These are phyloP conservation scores for Tremella yokohamensis DNA, from an alignment of 768 basidiomycete species.

Conservation along the genomic window DNA sequence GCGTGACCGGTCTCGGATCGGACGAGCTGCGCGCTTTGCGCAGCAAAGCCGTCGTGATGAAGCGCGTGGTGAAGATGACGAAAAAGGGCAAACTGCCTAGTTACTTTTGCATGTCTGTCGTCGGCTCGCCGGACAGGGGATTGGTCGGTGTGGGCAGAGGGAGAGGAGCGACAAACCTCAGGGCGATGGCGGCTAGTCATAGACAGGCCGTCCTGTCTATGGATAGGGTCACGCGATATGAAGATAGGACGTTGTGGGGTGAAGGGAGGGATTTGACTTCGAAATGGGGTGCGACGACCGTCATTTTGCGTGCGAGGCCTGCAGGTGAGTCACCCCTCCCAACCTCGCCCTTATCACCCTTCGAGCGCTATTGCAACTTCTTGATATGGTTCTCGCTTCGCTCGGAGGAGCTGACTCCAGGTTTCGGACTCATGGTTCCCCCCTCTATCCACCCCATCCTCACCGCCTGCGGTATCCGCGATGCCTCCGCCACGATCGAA, in stretches of 20 bases:
- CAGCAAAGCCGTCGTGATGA: conserved; percentile 50
- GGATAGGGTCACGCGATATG: conserved; percentile 92
- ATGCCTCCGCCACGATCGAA: conserved; percentile 91
- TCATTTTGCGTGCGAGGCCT: conserved; percentile 64
- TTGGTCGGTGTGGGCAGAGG: conserved; percentile 50
- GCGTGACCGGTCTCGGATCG: conserved; percentile 43
- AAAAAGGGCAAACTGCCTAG: conserved; percentile 79
- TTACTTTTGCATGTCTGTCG: conserved; percentile 29
- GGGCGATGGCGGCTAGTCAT: conserved; percentile 35
- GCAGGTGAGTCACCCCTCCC: conserved; percentile 46
- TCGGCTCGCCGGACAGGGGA: conserved; percentile 48
- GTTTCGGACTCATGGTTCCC: conserved; percentile 87
- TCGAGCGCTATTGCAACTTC: not conserved
- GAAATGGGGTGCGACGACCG: conserved; percentile 78
- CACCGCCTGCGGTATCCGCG: conserved; percentile 91
- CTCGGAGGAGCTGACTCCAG: conserved; percentile 51
- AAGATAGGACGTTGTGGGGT: conserved; percentile 90
- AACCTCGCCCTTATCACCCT: not conserved
- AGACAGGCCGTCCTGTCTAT: conserved; percentile 51
- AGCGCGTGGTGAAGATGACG: conserved; percentile 78
- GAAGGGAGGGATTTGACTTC: conserved; percentile 60
- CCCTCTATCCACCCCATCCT: conserved; percentile 79
- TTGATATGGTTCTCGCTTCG: too few species aligned
- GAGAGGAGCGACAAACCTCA: conserved; percentile 32
- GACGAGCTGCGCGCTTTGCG: conserved; percentile 50